Evolutionary conservation across 2,329 filamentous ascomycete species (phyloP).

Genomic region (Colletotrichum sp.): DNA sequence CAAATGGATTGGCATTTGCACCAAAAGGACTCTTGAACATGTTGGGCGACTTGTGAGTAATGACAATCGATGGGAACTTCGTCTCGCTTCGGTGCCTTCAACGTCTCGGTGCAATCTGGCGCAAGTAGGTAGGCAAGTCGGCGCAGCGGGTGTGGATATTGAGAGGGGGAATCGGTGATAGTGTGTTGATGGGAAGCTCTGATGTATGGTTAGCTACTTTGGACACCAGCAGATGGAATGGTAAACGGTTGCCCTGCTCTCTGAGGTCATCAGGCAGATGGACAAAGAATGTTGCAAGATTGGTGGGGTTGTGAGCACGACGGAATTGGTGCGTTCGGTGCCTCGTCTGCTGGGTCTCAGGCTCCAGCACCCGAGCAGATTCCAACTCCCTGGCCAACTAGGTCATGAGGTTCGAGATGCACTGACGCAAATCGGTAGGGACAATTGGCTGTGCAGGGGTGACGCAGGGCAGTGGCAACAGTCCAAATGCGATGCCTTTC

Average conservation of each 20-base stretch:
- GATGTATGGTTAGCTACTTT: constrained; percentile 63
- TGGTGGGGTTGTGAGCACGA: constrained; percentile 11
- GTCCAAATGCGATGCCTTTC: background rate
- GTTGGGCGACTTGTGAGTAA: constrained; percentile 67
- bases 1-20: constrained; percentile 76
- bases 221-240: constrained; percentile 45
- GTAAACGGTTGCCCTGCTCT: constrained; percentile 1
- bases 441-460: background rate
- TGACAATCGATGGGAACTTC: background rate
- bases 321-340: background rate
- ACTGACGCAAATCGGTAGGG: background rate
- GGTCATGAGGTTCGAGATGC: background rate
- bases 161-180: constrained; percentile 43
- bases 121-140: constrained; percentile 59
- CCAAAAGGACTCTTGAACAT: constrained; percentile 78
- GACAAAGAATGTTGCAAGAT: constrained; percentile 21
- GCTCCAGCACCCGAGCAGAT: background rate
- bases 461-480: constrained; percentile 1
- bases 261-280: constrained; percentile 1
- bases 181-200: constrained; percentile 41
- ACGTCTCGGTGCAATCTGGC: background rate
- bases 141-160: constrained; percentile 75
- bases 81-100: background rate
- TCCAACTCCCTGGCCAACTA: background rate
- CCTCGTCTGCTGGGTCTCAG: background rate